Percentiles rank a stretch among this genome's conserved stretches.
Evolutionary conservation across 441 rosid species (phyloP).

Genomic region (Cnidoscolus chayamansa): DNA sequence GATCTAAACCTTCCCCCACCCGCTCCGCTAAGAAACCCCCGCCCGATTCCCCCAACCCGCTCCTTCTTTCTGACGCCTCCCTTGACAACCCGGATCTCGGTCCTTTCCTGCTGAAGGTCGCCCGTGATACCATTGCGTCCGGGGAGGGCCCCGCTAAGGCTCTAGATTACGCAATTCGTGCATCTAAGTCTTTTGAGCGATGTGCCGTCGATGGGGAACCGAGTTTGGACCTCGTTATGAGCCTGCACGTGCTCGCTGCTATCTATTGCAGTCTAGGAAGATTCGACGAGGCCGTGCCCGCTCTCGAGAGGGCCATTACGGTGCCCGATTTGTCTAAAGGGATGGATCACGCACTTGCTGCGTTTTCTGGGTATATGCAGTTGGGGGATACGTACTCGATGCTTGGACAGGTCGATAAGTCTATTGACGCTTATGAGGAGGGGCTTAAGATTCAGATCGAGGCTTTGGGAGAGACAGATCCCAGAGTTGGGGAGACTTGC

Average conservation of each 20-base stretch:
- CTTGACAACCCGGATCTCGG: constrained; percentile 99
- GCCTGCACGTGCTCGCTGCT: constrained; percentile 89
- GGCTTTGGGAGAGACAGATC: constrained; percentile 86
- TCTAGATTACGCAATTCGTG: constrained; percentile 81
- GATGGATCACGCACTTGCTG: constrained; percentile 89
- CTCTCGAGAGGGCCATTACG: constrained; percentile 67
- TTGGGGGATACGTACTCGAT: constrained; percentile 90
- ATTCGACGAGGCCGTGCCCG: constrained; percentile 89
- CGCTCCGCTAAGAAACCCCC: constrained; percentile 67
- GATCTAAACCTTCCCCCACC: constrained; percentile 82
- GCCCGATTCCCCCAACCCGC: constrained; percentile 50
- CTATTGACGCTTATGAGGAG: constrained; percentile 75
- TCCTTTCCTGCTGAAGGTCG: constrained; percentile 85
- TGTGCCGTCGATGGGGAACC: constrained; percentile 73
- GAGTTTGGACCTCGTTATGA: constrained; percentile 90
- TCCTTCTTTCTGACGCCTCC: constrained; percentile 46
- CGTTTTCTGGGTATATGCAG: constrained; percentile 94
- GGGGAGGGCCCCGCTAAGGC: constrained; percentile 91
- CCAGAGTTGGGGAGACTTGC: constrained; percentile 99
- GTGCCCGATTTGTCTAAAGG: constrained; percentile 73
- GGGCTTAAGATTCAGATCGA: constrained; percentile 95
- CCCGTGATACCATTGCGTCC: constrained; percentile 87
- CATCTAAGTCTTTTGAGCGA: constrained; percentile 83
- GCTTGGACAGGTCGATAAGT: constrained; percentile 88
- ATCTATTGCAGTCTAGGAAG: constrained; percentile 88